Evolutionary conservation across 257 asterid species (phyloP), one percentile per base, ranked within the genome.

Genomic region (Fraxinus cuspidata): DNA sequence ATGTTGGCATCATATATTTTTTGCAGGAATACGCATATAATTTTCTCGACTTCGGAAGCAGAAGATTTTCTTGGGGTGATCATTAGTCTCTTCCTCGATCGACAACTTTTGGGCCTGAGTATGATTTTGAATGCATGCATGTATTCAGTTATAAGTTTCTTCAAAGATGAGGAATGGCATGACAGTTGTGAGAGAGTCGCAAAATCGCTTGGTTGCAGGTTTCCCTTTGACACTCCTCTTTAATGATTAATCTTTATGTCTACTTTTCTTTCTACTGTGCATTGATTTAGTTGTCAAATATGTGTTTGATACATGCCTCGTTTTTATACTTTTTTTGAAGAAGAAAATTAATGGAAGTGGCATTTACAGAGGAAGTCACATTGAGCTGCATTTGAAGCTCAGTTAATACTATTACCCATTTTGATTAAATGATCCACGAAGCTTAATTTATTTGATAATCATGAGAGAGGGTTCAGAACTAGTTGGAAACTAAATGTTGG

Each of bases 151-250:
- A 51, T 88, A 42, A 84, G 78, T 79, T 92, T 76, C 87, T 96
- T 93, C 76, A 81, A 78, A 74, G 88, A 88, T 77, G 91, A 90
- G 63, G 92, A 91, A 75, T 93, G 97, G 97, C 84, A 81, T 28
- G 64, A 76, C 67, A 86, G 96, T 87, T 88, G 91, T 76, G 79
- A 86, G 79, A 86, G 77, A 78, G 81, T 91, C 34, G 96, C 97
- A 40, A 87, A 85, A 72, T 82, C 89, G 72, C 85, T 93, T 77
- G 85, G 94, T 71, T 71, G 74, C 91, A 96, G 99, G 99, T 95
- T 76, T 77, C 81, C 58, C 27, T 72, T 65, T 73, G 8, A 49
- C 58, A 67, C 80, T 51, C 65, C 29, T 38, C 63, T 72, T 74
- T 56, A 29, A 44, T 78, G 25, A 74, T 49, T 47, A 44, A 71